Percentiles rank a stretch among this genome's conserved stretches.
Conservation (phyloP, 176 grass and related monocot species). For the Pontederia crassipes region DNA sequence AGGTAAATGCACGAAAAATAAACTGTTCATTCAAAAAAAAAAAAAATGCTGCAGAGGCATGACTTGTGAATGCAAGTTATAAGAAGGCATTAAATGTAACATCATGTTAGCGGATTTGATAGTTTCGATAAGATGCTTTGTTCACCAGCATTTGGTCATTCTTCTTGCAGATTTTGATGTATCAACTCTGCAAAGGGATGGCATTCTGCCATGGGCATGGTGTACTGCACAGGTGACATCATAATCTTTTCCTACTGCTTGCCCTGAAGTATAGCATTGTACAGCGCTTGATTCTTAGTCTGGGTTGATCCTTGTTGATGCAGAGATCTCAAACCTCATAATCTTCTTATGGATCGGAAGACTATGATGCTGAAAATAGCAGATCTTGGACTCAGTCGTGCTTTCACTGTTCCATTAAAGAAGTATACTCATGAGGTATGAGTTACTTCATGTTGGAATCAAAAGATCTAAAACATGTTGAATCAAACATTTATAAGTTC, state of each 20-base stretch:
- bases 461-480: no score
- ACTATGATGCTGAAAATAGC: slow-evolving; percentile 96
- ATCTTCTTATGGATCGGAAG: slow-evolving; percentile 93
- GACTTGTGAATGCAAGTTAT: not conserved
- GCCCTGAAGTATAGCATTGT: not conserved
- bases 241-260: not conserved
- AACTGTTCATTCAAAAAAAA: not conserved
- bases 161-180: slow-evolving; percentile 79
- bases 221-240: slow-evolving; percentile 57
- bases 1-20: slow-evolving; percentile 25
- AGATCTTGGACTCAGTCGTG: slow-evolving; percentile 76
- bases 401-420: slow-evolving; percentile 74
- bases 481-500: no score
- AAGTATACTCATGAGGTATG: slow-evolving; percentile 95
- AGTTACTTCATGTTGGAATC: not conserved
- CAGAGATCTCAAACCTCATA: slow-evolving; percentile 88
- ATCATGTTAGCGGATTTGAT: no score
- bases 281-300: no score
- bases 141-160: not conserved
- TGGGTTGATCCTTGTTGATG: not conserved
- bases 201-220: slow-evolving; percentile 76
- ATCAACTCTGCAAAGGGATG: slow-evolving; percentile 89
- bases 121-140: slow-evolving; percentile 1
- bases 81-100: not conserved
- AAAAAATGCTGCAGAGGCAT: not conserved